Evolutionary conservation across 176 grass and related monocot genomes (phyloP).

Genomic region (Paspalum vaginatum): DNA sequence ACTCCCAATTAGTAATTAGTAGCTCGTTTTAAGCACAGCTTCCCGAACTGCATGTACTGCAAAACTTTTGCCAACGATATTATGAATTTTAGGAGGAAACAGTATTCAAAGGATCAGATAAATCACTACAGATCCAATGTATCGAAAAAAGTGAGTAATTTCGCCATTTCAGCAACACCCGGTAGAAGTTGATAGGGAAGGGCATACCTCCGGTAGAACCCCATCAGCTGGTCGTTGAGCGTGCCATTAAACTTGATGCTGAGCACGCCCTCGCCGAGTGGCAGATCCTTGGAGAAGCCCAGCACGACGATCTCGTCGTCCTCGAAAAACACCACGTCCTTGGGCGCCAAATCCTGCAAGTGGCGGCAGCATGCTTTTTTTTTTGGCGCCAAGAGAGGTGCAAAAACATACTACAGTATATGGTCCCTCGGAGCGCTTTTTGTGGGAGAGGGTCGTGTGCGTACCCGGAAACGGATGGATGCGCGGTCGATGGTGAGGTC

Average conservation of each 20-base stretch:
- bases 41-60: neutral
- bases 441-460: too few relatives aligned
- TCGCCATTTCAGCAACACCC: neutral
- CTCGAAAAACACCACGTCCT: constrained; percentile 38
- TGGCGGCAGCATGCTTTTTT: neutral
- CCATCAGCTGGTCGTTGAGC: constrained; percentile 76
- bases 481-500: constrained; percentile 52
- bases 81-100: neutral
- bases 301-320: constrained; percentile 72
- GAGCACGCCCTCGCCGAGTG: constrained; percentile 56
- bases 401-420: neutral
- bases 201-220: constrained; percentile 78
- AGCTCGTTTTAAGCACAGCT: neutral
- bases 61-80: too few relatives aligned
- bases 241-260: constrained; percentile 62
- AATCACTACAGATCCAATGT: neutral
- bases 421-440: neutral
- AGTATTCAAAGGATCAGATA: neutral
- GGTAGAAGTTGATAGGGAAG: neutral
- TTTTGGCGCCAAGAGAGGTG: neutral
- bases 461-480: constrained; percentile 54
- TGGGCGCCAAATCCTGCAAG: constrained; percentile 43
- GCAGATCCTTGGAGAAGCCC: constrained; percentile 51
- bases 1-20: neutral
- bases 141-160: neutral